Conservation (phyloP, 352 stramenopile species). For the Thraustochytrium aureum region DNA sequence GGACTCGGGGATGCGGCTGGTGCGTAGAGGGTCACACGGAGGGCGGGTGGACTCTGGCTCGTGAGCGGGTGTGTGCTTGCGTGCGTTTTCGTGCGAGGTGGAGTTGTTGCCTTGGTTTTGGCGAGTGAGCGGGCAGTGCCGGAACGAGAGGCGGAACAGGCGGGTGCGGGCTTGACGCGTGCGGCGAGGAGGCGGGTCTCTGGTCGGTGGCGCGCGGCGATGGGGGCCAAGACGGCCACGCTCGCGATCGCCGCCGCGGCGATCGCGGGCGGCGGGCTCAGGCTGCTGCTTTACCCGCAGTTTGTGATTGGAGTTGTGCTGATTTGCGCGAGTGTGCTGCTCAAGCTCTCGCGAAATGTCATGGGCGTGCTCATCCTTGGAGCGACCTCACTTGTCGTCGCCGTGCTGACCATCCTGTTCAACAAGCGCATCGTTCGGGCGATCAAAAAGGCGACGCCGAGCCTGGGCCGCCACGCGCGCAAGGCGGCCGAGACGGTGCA, state of each 20-base stretch:
- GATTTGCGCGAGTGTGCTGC: constrained; percentile 1
- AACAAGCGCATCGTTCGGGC: background rate
- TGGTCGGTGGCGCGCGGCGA: no score
- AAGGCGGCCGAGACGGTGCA: background rate
- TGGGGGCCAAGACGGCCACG: background rate
- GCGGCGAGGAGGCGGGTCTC: no score
- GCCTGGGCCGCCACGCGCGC: background rate
- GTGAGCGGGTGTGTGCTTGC: no score
- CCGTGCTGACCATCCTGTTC: constrained; percentile 7
- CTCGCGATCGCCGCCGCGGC: constrained; percentile 9
- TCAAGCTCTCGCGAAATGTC: constrained; percentile 35
- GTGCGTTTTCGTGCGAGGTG: no score
- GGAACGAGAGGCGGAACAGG: no score
- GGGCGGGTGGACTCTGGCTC: no score
- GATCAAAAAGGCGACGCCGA: background rate
- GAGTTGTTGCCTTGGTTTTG: no score
- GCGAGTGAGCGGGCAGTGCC: no score
- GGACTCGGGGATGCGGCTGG: no score
- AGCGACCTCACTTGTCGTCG: background rate
- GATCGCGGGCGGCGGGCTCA: constrained; percentile 5
- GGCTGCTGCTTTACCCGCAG: constrained; percentile 51
- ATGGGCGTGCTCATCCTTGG: background rate
- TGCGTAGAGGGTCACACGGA: no score
- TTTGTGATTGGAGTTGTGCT: constrained; percentile 28
- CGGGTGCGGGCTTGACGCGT: no score